Evolutionary conservation across 495 filamentous ascomycete species (phyloP).

Genomic region (Glonium stellatum): DNA sequence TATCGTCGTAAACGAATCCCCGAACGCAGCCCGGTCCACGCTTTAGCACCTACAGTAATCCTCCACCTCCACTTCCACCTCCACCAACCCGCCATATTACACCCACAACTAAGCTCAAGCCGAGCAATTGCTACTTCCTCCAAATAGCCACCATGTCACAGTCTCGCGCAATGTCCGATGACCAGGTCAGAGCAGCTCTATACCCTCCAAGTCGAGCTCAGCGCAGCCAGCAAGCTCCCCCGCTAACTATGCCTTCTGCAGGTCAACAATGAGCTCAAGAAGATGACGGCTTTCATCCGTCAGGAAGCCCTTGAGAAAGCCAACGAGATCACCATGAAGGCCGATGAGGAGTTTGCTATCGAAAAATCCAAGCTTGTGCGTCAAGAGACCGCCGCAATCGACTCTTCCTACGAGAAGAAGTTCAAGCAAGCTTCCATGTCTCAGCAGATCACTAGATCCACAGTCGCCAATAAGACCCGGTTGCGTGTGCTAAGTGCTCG

Average conservation of each 20-base stretch:
- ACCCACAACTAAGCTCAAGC: background rate
- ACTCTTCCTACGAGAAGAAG: conserved; percentile 89
- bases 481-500: conserved; percentile 76
- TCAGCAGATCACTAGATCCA: conserved; percentile 94
- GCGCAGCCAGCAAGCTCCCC: conserved; percentile 16
- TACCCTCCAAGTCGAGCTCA: conserved; percentile 2
- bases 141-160: conserved; percentile 67
- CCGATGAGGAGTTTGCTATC: conserved; percentile 95
- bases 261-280: conserved; percentile 93
- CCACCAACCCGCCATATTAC: background rate
- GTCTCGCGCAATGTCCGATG: conserved; percentile 89
- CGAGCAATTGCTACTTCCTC: background rate
- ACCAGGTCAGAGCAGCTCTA: conserved; percentile 60
- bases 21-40: background rate
- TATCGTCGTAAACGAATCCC: conserved; percentile 1
- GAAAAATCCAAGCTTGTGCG: conserved; percentile 98
- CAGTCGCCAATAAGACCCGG: conserved; percentile 88
- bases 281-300: conserved; percentile 99
- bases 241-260: conserved; percentile 35
- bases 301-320: conserved; percentile 97
- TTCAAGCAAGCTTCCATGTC: conserved; percentile 95
- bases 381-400: conserved; percentile 87
- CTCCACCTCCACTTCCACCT: background rate
- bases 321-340: conserved; percentile 92
- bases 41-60: background rate